Evolutionary conservation across 257 asterid species (phyloP).

Genomic region (Nemophila menziesii): DNA sequence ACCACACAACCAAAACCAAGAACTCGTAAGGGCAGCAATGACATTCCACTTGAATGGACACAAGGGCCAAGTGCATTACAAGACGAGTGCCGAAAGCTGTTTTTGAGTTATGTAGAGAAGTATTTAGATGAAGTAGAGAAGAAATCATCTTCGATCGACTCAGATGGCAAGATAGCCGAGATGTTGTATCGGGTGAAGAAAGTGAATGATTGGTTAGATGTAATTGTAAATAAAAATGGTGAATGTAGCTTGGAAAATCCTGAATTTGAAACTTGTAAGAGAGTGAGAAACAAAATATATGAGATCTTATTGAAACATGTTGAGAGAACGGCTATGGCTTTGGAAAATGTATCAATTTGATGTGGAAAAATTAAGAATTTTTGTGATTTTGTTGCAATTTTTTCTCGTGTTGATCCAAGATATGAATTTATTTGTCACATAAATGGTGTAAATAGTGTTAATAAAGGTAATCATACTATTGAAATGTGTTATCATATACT

Average conservation of each 20-base stretch:
- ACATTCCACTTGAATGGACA: constrained; percentile 29
- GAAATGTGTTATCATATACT: no score
- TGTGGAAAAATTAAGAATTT: not conserved
- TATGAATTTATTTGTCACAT: no score
- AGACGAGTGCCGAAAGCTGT: constrained; percentile 36
- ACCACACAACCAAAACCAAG: constrained; percentile 26
- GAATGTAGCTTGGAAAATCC: constrained; percentile 16
- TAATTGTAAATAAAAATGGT: constrained; percentile 25
- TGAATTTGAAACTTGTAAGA: constrained; percentile 31
- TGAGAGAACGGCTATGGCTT: constrained; percentile 53
- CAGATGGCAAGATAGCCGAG: constrained; percentile 27
- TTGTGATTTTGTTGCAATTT: not conserved
- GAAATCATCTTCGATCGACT: constrained; percentile 21
- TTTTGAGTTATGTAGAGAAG: constrained; percentile 38
- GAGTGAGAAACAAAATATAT: constrained; percentile 55
- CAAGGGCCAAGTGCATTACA: constrained; percentile 32
- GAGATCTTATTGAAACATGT: constrained; percentile 50
- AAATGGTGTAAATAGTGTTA: no score
- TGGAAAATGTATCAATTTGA: constrained; percentile 10
- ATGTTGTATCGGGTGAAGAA: constrained; percentile 50
- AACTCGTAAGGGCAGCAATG: constrained; percentile 14
- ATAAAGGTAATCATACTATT: no score
- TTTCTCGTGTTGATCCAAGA: no score
- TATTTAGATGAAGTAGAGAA: constrained; percentile 45
- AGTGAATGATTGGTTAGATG: constrained; percentile 53